These are phyloP conservation scores for Triadica sebifera DNA, from an alignment of 345 rosid genomes.

Conservation along the genomic window DNA sequence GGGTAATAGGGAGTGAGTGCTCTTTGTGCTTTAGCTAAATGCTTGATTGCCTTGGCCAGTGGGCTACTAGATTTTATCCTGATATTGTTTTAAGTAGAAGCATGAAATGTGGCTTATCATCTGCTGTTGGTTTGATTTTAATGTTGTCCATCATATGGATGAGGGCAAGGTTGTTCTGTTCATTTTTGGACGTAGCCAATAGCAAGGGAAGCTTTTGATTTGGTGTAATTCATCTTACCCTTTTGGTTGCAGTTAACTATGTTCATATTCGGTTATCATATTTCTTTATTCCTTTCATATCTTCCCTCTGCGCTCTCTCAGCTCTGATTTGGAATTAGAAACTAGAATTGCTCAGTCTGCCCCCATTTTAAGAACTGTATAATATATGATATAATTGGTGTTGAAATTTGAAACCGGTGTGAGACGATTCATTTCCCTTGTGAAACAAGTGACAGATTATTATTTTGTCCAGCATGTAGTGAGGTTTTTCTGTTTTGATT, in stretches of 20 bases:
- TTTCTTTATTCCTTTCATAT: slow-evolving; percentile 18
- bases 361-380: no score
- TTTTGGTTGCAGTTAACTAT: slow-evolving; percentile 24
- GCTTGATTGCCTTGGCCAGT: slow-evolving; percentile 36
- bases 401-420: no score
- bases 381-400: no score
- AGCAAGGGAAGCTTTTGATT: slow-evolving; percentile 29
- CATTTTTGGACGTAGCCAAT: slow-evolving; percentile 40
- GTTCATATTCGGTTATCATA: slow-evolving; percentile 28
- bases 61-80: slow-evolving; percentile 23
- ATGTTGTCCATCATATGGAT: slow-evolving; percentile 19
- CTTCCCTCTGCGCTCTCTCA: not conserved
- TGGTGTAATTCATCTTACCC: slow-evolving; percentile 32
- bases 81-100: slow-evolving; percentile 23
- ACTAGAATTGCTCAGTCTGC: no score
- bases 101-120: slow-evolving; percentile 36
- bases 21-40: slow-evolving; percentile 37
- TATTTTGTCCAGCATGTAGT: no score
- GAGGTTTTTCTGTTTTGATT: no score
- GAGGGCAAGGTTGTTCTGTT: slow-evolving; percentile 35
- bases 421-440: no score
- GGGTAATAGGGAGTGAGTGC: slow-evolving; percentile 21
- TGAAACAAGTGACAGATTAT: no score
- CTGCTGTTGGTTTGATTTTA: slow-evolving; percentile 28
- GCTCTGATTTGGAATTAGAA: no score